Conservation (phyloP, 2,329 filamentous ascomycete genomes). For the Dactylellina haptotyla region DNA sequence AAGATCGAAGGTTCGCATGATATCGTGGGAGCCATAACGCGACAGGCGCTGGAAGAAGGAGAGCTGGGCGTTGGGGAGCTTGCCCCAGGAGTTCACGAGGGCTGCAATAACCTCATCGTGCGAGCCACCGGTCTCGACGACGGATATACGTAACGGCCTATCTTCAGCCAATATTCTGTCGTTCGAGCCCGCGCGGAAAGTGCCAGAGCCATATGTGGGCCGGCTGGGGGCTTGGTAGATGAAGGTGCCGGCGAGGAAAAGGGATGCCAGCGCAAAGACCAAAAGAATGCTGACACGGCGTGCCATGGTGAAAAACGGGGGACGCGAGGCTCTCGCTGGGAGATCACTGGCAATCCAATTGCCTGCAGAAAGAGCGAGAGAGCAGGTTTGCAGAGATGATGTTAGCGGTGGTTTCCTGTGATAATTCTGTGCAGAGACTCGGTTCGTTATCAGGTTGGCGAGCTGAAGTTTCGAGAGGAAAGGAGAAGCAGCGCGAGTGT, state of each 20-base stretch:
- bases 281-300: constrained; percentile 54
- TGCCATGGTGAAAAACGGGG: constrained; percentile 47
- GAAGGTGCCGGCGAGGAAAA: constrained; percentile 54
- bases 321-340: constrained; percentile 13
- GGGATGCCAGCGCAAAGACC: constrained; percentile 51
- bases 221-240: constrained; percentile 53
- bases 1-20: constrained; percentile 58
- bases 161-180: constrained; percentile 39
- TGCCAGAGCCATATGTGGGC: constrained; percentile 17
- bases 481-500: no score
- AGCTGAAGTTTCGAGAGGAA: no score
- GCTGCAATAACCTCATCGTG: constrained; percentile 59
- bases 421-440: neutral
- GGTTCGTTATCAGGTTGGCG: no score
- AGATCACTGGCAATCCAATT: constrained; percentile 19
- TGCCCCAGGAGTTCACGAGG: constrained; percentile 58
- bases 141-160: constrained; percentile 46
- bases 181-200: neutral
- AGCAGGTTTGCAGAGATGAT: neutral
- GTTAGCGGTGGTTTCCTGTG: neutral
- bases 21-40: constrained; percentile 58
- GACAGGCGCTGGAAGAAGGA: constrained; percentile 57
- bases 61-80: constrained; percentile 55
- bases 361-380: constrained; percentile 3
- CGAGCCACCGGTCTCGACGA: constrained; percentile 57